A percentile compares a stretch with the other conserved stretches of the same genome.
Conservation (phyloP, 106 monocot genomes). For the Phalaenopsis aphrodite region DNA sequence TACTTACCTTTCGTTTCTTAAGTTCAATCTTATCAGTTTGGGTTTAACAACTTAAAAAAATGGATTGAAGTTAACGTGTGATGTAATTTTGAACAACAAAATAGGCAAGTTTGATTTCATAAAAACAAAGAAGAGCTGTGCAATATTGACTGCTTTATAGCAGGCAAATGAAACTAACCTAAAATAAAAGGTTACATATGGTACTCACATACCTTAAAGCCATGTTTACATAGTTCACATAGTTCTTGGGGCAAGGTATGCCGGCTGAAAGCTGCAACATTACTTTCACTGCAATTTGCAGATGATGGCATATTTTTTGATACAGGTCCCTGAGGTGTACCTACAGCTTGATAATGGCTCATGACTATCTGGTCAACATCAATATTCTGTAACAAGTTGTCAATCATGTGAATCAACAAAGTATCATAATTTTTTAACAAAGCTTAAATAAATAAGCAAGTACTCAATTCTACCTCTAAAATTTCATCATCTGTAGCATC, state of each 20-base stretch:
- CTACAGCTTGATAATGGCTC: constrained; percentile 67
- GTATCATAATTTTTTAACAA: background rate
- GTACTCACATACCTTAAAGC: constrained; percentile 43
- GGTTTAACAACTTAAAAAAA: no score
- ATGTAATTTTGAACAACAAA: background rate
- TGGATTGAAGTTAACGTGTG: background rate
- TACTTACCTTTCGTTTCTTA: background rate
- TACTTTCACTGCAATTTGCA: constrained; percentile 18
- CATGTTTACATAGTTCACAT: constrained; percentile 63
- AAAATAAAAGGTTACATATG: background rate
- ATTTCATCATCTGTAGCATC: constrained; percentile 69
- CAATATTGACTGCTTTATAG: background rate
- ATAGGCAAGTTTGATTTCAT: background rate
- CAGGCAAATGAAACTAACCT: background rate
- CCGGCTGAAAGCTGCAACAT: constrained; percentile 5
- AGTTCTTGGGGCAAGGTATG: constrained; percentile 46
- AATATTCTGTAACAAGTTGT: constrained; percentile 51
- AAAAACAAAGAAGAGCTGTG: background rate
- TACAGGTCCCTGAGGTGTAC: constrained; percentile 45
- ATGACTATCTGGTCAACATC: constrained; percentile 92
- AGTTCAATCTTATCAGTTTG: background rate
- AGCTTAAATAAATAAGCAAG: background rate
- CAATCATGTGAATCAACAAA: background rate
- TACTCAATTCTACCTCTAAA: constrained; percentile 36
- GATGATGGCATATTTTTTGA: constrained; percentile 36